These are phyloP conservation scores for Ceratobasidium sp. DNA, from an alignment of 1,284 basidiomycete species.

Conservation along the genomic window DNA sequence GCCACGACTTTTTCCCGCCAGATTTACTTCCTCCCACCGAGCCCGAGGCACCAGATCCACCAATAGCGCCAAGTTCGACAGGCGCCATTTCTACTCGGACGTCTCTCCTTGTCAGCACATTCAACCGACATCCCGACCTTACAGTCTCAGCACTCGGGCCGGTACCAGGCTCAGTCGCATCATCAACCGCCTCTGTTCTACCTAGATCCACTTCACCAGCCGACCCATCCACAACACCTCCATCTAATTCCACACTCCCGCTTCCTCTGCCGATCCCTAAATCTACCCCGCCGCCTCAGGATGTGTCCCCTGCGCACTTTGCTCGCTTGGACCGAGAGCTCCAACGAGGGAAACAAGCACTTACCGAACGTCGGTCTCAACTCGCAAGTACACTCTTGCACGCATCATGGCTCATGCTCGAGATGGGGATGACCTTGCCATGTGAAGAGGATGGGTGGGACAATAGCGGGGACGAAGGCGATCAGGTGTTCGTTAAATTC, in stretches of 20 bases:
- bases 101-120: slow-evolving; percentile 13
- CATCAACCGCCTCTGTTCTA: not conserved
- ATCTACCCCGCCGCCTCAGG: slow-evolving; percentile 53
- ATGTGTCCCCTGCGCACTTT: slow-evolving; percentile 80
- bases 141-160: slow-evolving; percentile 20
- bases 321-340: slow-evolving; percentile 80
- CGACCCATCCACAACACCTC: not conserved
- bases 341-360: slow-evolving; percentile 66
- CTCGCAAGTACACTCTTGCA: slow-evolving; percentile 70
- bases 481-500: slow-evolving; percentile 64
- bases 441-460: slow-evolving; percentile 37
- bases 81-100: not conserved
- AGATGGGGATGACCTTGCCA: slow-evolving; percentile 72
- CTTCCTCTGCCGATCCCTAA: slow-evolving; percentile 51
- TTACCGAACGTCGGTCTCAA: slow-evolving; percentile 66
- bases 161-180: not conserved
- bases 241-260: not conserved
- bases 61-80: not conserved
- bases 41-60: slow-evolving; percentile 7
- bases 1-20: slow-evolving; percentile 62
- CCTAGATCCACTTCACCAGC: not conserved
- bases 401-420: slow-evolving; percentile 79
- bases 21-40: slow-evolving; percentile 57
- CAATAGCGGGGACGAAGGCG: slow-evolving; percentile 23
- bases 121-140: slow-evolving; percentile 37